Evolutionary conservation across 2,329 filamentous ascomycete genomes (phyloP).

Genomic region (Ophiostoma fasciatum): DNA sequence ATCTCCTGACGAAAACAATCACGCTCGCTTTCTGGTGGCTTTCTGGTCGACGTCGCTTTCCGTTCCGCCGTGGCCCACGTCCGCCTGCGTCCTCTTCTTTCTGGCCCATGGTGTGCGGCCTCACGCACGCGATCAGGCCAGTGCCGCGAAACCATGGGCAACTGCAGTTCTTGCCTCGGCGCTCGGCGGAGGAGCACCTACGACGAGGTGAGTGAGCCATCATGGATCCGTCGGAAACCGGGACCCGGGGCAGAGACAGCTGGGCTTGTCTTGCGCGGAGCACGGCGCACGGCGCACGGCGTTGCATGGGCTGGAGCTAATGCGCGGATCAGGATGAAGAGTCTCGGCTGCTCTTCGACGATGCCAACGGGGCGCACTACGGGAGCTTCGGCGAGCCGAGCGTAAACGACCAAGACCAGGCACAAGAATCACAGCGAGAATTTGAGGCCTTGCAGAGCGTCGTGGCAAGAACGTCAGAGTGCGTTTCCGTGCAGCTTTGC

Average conservation of each 20-base stretch:
- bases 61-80: no score
- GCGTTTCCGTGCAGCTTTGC: constrained; percentile 13
- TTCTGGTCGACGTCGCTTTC: no score
- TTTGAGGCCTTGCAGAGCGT: constrained; percentile 49
- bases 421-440: constrained; percentile 47
- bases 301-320: no score
- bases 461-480: constrained; percentile 51
- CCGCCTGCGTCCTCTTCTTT: no score
- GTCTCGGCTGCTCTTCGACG: constrained; percentile 44
- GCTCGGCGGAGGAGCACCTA: constrained; percentile 32
- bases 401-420: constrained; percentile 40
- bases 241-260: no score
- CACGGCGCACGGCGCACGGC: no score
- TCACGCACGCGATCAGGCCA: no score
- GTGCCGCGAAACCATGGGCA: constrained; percentile 46
- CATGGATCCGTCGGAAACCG: no score
- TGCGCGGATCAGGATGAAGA: constrained; percentile 19
- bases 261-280: no score
- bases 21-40: no score
- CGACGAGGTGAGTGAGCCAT: constrained; percentile 33
- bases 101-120: no score
- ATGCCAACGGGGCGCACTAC: constrained; percentile 43
- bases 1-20: no score
- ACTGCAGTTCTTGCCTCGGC: constrained; percentile 46
- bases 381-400: constrained; percentile 46